Base-by-base conservation (phyloP, 164 flowering plant genomes). In the Euptelea pleiosperma region DNA sequence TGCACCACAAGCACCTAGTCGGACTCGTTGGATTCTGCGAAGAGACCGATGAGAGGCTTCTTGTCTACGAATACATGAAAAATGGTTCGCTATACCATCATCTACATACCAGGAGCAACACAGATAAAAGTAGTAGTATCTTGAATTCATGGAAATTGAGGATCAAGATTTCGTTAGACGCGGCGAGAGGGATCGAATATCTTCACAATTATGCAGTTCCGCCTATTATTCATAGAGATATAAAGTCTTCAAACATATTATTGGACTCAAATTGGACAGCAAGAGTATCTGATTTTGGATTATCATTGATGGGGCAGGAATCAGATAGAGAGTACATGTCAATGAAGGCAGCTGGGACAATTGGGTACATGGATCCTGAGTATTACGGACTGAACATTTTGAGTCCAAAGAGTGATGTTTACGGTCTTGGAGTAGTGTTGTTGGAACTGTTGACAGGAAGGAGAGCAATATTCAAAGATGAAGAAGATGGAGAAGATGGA, bases 351-450 rank as follows among this genome's bases (percentile, higher is more conserved):
- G 97, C 93, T 0, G 99, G 99, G 31, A 91, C 97, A 8, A 89
- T 89, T 0, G 99, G 99, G 28, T 94, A 94, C 77, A 94, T 94
- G 61, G 99, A 94, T 72, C 99, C 99, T 0, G 97, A 94, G 72
- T 91, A 91, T 69, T 91, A 91, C 37, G 91, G 91, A 0, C 71
- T 89, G 11, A 87, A 94, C 48, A 85, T 91, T 4, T 49, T 94
- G 61, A 94, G 97, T 8, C 82, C 87, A 0, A 94, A 94, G 83
- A 91, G 97, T 47, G 99, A 94, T 69, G 99, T 94, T 0, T 91
- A 94, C 36, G 96, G 99, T 6, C 71, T 94, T 16, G 99, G 99
- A 3, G 89, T 94, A 18, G 97, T 91, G 24, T 42, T 94, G 48
- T 67, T 94, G 19, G 99, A 94, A 60, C 69, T 94, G 22, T 34